Evolutionary conservation across 495 filamentous ascomycete species (phyloP).

Genomic region (Thermochaetoides thermophila): DNA sequence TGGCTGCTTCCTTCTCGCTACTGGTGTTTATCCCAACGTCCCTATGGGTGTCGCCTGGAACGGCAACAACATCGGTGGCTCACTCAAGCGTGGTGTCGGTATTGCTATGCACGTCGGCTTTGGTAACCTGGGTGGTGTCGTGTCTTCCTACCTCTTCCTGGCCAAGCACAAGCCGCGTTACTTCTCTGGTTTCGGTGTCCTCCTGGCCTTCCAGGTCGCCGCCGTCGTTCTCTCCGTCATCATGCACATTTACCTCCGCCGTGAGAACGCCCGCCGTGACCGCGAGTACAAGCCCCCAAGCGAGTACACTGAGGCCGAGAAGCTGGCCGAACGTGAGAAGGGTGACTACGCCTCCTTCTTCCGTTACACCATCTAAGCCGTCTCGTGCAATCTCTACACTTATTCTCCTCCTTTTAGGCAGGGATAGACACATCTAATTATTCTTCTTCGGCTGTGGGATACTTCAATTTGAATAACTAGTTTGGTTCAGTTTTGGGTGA

Average conservation of each 20-base stretch:
- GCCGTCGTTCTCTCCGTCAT: slow-evolving; percentile 33
- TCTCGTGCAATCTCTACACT: too few relatives aligned
- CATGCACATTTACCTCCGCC: slow-evolving; percentile 43
- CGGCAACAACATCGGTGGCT: slow-evolving; percentile 67
- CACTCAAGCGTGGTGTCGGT: slow-evolving; percentile 62
- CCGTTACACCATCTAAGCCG: slow-evolving; percentile 37
- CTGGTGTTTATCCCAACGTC: slow-evolving; percentile 60
- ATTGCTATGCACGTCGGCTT: slow-evolving; percentile 76
- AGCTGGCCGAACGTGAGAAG: slow-evolving; percentile 26
- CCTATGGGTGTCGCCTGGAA: slow-evolving; percentile 68
- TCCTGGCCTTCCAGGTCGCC: slow-evolving; percentile 31
- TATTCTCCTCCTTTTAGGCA: too few relatives aligned
- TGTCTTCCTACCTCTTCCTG: slow-evolving; percentile 58
- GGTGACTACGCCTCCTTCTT: slow-evolving; percentile 41
- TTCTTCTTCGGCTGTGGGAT: too few relatives aligned
- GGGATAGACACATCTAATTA: too few relatives aligned
- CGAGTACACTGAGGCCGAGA: slow-evolving; percentile 35
- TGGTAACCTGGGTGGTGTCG: slow-evolving; percentile 57
- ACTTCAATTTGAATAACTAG: too few relatives aligned
- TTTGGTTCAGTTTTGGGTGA: too few relatives aligned
- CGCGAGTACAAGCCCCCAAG: slow-evolving; percentile 26
- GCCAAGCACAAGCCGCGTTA: slow-evolving; percentile 43
- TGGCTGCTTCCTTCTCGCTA: slow-evolving; percentile 51
- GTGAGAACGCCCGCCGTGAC: slow-evolving; percentile 45
- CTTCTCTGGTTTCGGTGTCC: slow-evolving; percentile 42